Percentiles rank a stretch among this genome's conserved stretches.
These are phyloP conservation scores for Suhomyces prunicola DNA, from an alignment of 805 yeast species.

Conservation along the genomic window DNA sequence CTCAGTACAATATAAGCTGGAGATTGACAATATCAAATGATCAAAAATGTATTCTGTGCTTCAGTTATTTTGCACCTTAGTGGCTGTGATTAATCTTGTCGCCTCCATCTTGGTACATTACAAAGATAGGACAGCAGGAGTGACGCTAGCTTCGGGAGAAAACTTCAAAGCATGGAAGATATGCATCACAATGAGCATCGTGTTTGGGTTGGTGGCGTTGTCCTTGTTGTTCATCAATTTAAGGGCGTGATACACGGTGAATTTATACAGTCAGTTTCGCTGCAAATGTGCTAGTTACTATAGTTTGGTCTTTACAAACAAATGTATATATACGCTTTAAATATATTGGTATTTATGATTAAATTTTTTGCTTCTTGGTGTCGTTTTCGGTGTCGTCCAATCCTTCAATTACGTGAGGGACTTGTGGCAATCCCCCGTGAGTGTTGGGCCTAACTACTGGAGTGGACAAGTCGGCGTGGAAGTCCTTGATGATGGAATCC, in stretches of 20 bases:
- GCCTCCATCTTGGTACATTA: constrained; percentile 15
- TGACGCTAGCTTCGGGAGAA: constrained; percentile 16
- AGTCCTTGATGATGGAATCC: constrained; percentile 56
- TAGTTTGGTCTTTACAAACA: background rate
- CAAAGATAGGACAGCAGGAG: constrained; percentile 11
- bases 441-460: constrained; percentile 24
- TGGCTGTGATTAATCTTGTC: constrained; percentile 15
- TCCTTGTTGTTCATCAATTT: constrained; percentile 9
- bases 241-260: background rate
- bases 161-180: constrained; percentile 16
- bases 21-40: background rate
- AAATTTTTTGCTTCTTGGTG: constrained; percentile 3
- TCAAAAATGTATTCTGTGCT: constrained; percentile 1
- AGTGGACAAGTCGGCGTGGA: constrained; percentile 42
- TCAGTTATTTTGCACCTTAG: constrained; percentile 14
- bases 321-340: background rate
- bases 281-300: background rate
- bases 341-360: background rate
- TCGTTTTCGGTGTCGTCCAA: constrained; percentile 7
- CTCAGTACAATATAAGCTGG: background rate
- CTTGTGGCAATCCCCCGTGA: constrained; percentile 5
- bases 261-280: background rate
- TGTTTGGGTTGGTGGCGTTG: constrained; percentile 16
- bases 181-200: constrained; percentile 17
- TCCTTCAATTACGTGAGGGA: constrained; percentile 10